phyloP scores from a whole-genome alignment of 768 basidiomycete species.

The Sutorius australiensis region DNA sequence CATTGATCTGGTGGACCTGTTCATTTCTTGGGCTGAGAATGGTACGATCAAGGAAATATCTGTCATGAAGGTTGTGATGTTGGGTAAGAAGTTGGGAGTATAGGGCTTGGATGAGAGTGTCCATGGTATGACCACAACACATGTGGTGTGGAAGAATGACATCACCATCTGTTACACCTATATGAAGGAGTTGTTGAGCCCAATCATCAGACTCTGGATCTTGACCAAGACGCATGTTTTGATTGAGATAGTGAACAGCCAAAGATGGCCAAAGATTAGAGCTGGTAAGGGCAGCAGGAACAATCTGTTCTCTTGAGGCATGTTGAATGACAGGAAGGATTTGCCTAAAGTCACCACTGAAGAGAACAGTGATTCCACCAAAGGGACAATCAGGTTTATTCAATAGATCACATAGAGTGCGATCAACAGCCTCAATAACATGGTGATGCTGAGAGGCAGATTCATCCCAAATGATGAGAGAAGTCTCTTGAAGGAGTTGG shows the following conservation, averaged over 20 bases:
- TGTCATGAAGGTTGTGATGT: neutral
- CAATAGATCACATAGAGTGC: neutral
- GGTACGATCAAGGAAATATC: neutral
- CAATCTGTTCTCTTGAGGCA: constrained; percentile 37
- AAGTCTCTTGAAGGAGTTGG: neutral
- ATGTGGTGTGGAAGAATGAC: constrained; percentile 30
- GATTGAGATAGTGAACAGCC: constrained; percentile 29
- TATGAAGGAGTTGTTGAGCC: constrained; percentile 17
- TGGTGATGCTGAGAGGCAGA: neutral
- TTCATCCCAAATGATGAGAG: neutral
- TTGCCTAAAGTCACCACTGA: neutral
- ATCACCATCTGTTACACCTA: constrained; percentile 16
- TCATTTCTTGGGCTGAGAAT: neutral
- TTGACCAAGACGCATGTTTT: constrained; percentile 41
- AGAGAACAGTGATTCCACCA: neutral
- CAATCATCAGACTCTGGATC: constrained; percentile 27
- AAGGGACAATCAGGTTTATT: neutral
- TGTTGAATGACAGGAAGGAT: constrained; percentile 33
- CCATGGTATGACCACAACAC: constrained; percentile 14
- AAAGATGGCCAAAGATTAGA: constrained; percentile 39
- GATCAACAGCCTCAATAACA: neutral
- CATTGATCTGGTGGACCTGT: neutral
- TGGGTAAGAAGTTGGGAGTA: constrained; percentile 32
- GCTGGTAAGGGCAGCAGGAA: constrained; percentile 32
- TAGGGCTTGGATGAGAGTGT: constrained; percentile 24